Conservation (phyloP, 805 yeast species). For the Kodamaea fukazawae region DNA sequence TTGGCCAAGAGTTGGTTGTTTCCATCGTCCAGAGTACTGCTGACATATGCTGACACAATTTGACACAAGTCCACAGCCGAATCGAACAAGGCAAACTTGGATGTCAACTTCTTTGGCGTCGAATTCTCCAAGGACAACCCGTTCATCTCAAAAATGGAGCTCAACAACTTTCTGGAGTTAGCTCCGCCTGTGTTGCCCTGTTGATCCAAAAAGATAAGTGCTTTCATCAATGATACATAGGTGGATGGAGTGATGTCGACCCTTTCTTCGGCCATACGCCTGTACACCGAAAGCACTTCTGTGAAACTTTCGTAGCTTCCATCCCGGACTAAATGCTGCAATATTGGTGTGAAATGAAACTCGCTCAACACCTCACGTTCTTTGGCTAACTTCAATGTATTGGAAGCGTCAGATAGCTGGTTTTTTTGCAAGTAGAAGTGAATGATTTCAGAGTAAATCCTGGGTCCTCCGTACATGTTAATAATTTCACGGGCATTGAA, state of each 20-base stretch:
- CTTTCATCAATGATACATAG: slow-evolving; percentile 29
- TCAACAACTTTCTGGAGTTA: slow-evolving; percentile 29
- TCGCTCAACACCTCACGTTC: slow-evolving; percentile 20
- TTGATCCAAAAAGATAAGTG: slow-evolving; percentile 26
- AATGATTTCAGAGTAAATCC: slow-evolving; percentile 23
- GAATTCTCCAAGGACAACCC: slow-evolving; percentile 21
- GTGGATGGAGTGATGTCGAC: slow-evolving; percentile 26
- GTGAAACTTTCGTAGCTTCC: slow-evolving; percentile 20
- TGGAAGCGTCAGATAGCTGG: slow-evolving; percentile 19
- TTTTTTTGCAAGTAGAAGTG: slow-evolving; percentile 19
- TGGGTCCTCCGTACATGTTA: slow-evolving; percentile 8
- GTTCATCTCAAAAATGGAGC: slow-evolving; percentile 31
- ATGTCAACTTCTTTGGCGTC: background rate
- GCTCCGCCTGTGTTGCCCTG: slow-evolving; percentile 21
- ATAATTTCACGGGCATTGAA: slow-evolving; percentile 10
- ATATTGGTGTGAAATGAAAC: slow-evolving; percentile 28
- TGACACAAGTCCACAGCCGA: slow-evolving; percentile 22
- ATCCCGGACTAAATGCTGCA: slow-evolving; percentile 19
- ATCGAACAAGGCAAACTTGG: slow-evolving; percentile 6
- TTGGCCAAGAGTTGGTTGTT: slow-evolving; percentile 22
- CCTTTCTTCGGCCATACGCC: slow-evolving; percentile 30
- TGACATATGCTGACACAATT: slow-evolving; percentile 25
- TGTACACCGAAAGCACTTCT: slow-evolving; percentile 28
- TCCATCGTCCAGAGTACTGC: slow-evolving; percentile 14
- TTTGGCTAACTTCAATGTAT: slow-evolving; percentile 18